These are phyloP conservation scores for Tricholoma terreum DNA, from an alignment of 768 basidiomycete species.

Conservation along the genomic window DNA sequence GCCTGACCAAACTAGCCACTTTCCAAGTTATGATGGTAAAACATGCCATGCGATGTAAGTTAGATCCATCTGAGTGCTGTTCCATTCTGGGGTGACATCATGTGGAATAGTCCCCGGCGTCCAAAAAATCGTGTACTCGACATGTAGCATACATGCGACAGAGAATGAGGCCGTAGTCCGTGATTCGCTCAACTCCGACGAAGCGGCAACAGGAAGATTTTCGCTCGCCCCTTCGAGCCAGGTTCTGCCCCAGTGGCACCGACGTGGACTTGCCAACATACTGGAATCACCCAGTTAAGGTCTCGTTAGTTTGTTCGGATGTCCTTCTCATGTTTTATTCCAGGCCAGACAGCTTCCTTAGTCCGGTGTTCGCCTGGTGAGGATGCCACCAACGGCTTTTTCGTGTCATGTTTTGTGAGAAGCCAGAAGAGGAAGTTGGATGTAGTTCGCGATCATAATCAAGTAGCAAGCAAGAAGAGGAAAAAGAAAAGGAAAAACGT, in stretches of 20 bases:
- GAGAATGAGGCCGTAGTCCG: conserved; percentile 94
- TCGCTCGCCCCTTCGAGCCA: conserved; percentile 59
- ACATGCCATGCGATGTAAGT: conserved; percentile 92
- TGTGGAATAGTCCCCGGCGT: conserved; percentile 64
- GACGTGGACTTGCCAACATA: conserved; percentile 72
- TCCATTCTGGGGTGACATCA: conserved; percentile 3
- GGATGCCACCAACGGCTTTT: conserved; percentile 95
- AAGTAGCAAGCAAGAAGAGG: conserved; percentile 16
- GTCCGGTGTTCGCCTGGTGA: conserved; percentile 76
- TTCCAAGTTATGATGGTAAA: conserved; percentile 91
- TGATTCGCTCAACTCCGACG: conserved; percentile 65
- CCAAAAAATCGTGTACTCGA: conserved; percentile 89
- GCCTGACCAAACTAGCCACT: conserved; percentile 76
- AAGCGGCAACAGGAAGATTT: conserved; percentile 62
- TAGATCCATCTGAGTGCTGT: conserved; percentile 3
- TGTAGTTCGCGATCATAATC: conserved; percentile 16
- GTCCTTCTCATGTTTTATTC: conserved; percentile 6
- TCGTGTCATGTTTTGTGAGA: conserved; percentile 86
- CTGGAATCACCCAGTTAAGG: conserved; percentile 51
- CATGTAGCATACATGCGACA: conserved; percentile 88
- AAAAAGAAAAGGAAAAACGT: conserved; percentile 20
- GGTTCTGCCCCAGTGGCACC: conserved; percentile 79
- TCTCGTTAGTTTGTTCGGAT: background rate
- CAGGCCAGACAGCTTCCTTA: conserved; percentile 57
- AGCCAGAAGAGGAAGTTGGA: conserved; percentile 23